Conservation (phyloP, 2,329 filamentous ascomycete genomes). For the Neonectria sp. region DNA sequence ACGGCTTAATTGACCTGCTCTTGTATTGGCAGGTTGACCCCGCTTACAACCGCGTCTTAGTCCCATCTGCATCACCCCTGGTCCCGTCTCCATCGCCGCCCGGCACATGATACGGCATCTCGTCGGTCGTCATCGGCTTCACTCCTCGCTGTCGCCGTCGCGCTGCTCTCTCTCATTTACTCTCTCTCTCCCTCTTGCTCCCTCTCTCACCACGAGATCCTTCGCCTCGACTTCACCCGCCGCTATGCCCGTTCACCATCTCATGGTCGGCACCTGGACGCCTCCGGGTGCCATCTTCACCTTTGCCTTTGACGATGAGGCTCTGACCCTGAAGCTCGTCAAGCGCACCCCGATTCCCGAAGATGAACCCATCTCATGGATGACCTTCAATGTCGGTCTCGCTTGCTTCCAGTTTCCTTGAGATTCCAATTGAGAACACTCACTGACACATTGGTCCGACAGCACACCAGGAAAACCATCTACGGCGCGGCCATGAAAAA, state of each 20-base stretch:
- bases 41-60: slow-evolving; percentile 23
- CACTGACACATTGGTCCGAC: slow-evolving; percentile 17
- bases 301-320: slow-evolving; percentile 88
- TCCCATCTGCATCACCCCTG: neutral
- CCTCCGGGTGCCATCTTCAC: slow-evolving; percentile 92
- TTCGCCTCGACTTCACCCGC: slow-evolving; percentile 31
- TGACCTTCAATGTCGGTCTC: slow-evolving; percentile 85
- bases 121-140: slow-evolving; percentile 27
- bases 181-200: neutral
- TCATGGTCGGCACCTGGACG: slow-evolving; percentile 95
- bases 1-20: neutral
- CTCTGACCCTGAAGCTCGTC: slow-evolving; percentile 79
- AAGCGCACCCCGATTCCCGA: slow-evolving; percentile 86
- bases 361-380: slow-evolving; percentile 93
- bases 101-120: slow-evolving; percentile 33
- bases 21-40: neutral
- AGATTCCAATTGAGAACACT: slow-evolving; percentile 1
- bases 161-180: neutral
- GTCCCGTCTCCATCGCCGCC: slow-evolving; percentile 1
- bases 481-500: slow-evolving; percentile 96
- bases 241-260: slow-evolving; percentile 84
- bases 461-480: slow-evolving; percentile 87
- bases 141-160: neutral
- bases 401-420: too few species aligned
- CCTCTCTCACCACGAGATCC: slow-evolving; percentile 19